Base-by-base conservation (phyloP, 2,329 filamentous ascomycete species). In the Capronia coronata region DNA sequence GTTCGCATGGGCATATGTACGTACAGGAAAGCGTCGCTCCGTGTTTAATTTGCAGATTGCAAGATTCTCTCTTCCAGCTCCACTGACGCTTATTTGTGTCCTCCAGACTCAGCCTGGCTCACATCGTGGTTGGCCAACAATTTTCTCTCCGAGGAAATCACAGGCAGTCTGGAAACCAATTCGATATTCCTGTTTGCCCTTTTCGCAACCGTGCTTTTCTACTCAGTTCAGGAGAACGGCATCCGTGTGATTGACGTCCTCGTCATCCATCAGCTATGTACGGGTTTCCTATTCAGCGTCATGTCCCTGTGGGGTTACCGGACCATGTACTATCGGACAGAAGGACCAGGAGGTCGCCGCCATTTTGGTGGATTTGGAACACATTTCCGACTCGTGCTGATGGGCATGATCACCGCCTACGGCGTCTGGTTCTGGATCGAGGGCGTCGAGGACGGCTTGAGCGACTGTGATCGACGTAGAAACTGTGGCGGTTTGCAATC, bases 1-100 rank as follows among this genome's bases (percentile, higher is more conserved):
- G 51, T 59, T 13, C 45, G 57, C 6, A 46, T 58, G n/a, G 57
- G 57, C 38, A 49, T 56, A 27, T 59, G 58, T 49, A 51, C 48
- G 29, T 3, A 34, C 13, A 34, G 8, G 10, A 5, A 34, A 10
- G n/a, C 30, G 11, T n/a, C n/a, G n/a, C n/a, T n/a, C n/a, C n/a
- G n/a, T n/a, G n/a, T n/a, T n/a, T n/a, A n/a, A n/a, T n/a, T n/a
- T n/a, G n/a, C n/a, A n/a, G n/a, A n/a, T n/a, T n/a, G n/a, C n/a
- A n/a, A n/a, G n/a, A n/a, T n/a, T n/a, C n/a, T n/a, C n/a, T n/a
- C n/a, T n/a, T n/a, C n/a, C n/a, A n/a, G n/a, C n/a, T n/a, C n/a
- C n/a, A 27, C 23, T 27, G 23, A 27, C 23, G 23, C 5, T 27
- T n/a, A 3, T 18, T 46, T 16, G 14, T 23, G 22, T 16, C 23